Conservation (phyloP, 2,329 filamentous ascomycete genomes). For the Aureobasidium sp. region DNA sequence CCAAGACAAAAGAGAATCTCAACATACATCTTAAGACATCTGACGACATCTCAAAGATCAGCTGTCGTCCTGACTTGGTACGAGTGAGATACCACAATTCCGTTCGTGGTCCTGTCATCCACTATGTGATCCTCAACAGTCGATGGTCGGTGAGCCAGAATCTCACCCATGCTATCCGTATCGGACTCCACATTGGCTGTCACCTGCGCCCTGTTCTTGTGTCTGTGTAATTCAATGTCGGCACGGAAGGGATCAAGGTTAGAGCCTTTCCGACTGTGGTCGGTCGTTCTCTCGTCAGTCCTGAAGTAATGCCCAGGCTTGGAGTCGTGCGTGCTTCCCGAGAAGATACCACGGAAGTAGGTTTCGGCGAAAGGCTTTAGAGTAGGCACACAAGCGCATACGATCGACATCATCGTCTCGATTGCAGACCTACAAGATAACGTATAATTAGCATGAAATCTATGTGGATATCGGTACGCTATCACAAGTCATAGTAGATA, state of each 20-base stretch:
- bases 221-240: not conserved
- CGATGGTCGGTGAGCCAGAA: not conserved
- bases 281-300: not conserved
- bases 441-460: too few species aligned
- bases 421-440: not conserved
- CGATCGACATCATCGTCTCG: conserved; percentile 7
- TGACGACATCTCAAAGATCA: not conserved
- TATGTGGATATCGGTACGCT: too few species aligned
- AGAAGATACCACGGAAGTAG: not conserved
- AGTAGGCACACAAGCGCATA: conserved; percentile 6
- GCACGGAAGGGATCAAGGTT: not conserved
- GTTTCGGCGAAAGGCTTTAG: not conserved
- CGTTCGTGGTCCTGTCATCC: not conserved
- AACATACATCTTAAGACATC: not conserved
- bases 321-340: not conserved
- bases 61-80: not conserved
- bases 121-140: not conserved
- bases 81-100: not conserved
- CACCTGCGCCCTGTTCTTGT: conserved; percentile 3
- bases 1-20: not conserved
- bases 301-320: not conserved
- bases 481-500: too few species aligned
- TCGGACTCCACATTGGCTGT: conserved; percentile 10
- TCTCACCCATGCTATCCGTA: conserved; percentile 5
- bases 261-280: not conserved